A percentile compares a stretch with the other conserved stretches of the same genome.
Evolutionary conservation across 352 stramenopile species (phyloP).

Genomic region (Hyaloperonospora arabidopsidis): DNA sequence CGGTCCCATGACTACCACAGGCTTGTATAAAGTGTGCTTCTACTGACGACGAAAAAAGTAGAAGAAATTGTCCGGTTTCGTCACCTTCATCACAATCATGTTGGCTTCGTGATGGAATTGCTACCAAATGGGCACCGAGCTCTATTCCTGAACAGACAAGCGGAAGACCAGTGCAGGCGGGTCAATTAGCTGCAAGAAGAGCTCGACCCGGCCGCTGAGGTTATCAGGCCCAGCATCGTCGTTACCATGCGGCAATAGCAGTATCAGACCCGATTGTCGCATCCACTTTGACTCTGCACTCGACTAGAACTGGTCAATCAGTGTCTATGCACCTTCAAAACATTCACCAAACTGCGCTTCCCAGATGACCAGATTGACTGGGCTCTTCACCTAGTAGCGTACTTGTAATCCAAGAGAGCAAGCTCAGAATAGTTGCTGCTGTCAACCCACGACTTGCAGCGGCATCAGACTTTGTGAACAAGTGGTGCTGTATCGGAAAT

Average conservation of each 20-base stretch:
- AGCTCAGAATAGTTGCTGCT: slow-evolving; percentile 85
- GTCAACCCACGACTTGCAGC: slow-evolving; percentile 48
- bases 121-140: slow-evolving; percentile 34
- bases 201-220: slow-evolving; percentile 73
- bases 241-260: slow-evolving; percentile 84
- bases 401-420: slow-evolving; percentile 85
- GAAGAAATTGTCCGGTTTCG: slow-evolving; percentile 94
- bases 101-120: slow-evolving; percentile 71
- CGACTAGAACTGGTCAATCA: slow-evolving; percentile 86
- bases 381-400: slow-evolving; percentile 84
- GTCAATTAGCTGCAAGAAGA: slow-evolving; percentile 84
- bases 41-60: slow-evolving; percentile 90
- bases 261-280: slow-evolving; percentile 73
- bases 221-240: slow-evolving; percentile 85
- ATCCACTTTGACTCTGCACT: slow-evolving; percentile 87
- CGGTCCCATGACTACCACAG: slow-evolving; percentile 63
- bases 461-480: slow-evolving; percentile 28
- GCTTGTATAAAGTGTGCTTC: slow-evolving; percentile 64
- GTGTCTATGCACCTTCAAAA: slow-evolving; percentile 82
- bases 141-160: slow-evolving; percentile 26
- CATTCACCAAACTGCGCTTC: slow-evolving; percentile 90
- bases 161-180: slow-evolving; percentile 43
- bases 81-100: slow-evolving; percentile 79
- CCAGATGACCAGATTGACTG: slow-evolving; percentile 79
- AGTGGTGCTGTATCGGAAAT: slow-evolving; percentile 63